A percentile compares a stretch with the other conserved stretches of the same genome.
Conservation (phyloP, 306 rosid species). For the Delonix regia region DNA sequence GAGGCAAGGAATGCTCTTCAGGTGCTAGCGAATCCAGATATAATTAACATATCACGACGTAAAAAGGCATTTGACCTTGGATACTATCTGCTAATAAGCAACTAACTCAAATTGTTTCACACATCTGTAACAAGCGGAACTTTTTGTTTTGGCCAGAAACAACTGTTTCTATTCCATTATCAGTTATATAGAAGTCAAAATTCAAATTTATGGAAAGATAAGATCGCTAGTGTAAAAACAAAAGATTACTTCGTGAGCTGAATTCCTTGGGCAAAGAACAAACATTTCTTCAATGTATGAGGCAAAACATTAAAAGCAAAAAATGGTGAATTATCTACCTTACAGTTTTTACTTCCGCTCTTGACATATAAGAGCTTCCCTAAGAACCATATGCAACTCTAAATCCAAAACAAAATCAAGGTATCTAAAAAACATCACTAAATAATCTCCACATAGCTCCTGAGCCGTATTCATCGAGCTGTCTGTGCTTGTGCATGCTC, state of each 20-base stretch:
- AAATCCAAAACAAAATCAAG: constrained; percentile 34
- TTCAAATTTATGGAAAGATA: background rate
- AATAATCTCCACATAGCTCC: constrained; percentile 22
- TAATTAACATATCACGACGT: no score
- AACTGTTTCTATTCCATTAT: background rate
- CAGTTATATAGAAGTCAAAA: background rate
- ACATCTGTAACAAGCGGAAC: no score
- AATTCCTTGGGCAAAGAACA: background rate
- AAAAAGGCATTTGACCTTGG: no score
- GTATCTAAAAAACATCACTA: constrained; percentile 7
- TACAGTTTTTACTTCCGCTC: background rate
- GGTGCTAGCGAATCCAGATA: no score
- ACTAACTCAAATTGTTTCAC: background rate
- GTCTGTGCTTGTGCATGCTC: constrained; percentile 70
- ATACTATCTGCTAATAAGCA: no score
- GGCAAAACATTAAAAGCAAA: constrained; percentile 5
- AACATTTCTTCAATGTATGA: background rate
- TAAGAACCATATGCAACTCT: constrained; percentile 31
- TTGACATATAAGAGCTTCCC: background rate
- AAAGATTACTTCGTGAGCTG: background rate
- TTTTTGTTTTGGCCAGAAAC: no score
- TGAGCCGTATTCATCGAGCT: constrained; percentile 50
- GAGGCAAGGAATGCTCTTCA: no score
- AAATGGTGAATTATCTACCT: constrained; percentile 17
- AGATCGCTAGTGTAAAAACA: background rate